Evolutionary conservation across 2,329 filamentous ascomycete genomes (phyloP).

Genomic region (Cercospora brassicicola): DNA sequence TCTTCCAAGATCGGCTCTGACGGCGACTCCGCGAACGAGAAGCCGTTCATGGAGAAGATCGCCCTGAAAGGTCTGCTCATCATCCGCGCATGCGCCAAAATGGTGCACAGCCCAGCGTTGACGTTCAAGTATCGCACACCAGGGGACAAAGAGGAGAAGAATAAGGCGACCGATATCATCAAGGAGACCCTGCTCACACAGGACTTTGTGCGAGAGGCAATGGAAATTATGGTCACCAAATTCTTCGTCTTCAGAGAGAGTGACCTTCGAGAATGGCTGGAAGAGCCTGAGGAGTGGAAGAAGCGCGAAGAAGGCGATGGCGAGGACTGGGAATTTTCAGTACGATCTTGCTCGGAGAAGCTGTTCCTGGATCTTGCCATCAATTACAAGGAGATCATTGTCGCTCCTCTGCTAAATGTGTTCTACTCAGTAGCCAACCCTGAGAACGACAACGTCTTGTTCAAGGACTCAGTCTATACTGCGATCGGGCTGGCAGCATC

Average conservation of each 20-base stretch:
- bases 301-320: conserved; percentile 80
- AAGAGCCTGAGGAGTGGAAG: conserved; percentile 95
- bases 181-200: conserved; percentile 73
- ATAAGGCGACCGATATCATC: conserved; percentile 66
- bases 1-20: conserved; percentile 50
- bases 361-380: conserved; percentile 88
- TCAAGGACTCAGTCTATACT: conserved; percentile 93
- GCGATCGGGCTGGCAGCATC: conserved; percentile 84
- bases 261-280: conserved; percentile 88
- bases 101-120: conserved; percentile 76
- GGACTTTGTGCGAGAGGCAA: conserved; percentile 75
- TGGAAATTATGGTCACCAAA: conserved; percentile 79
- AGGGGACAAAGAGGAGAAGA: conserved; percentile 74
- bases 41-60: conserved; percentile 64
- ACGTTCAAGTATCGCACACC: conserved; percentile 80
- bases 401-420: conserved; percentile 76
- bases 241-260: conserved; percentile 84
- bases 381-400: conserved; percentile 79
- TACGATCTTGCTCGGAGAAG: conserved; percentile 89
- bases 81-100: conserved; percentile 77
- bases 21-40: conserved; percentile 44
- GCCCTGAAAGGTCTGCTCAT: conserved; percentile 80
- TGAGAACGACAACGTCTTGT: conserved; percentile 68
- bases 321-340: conserved; percentile 87
- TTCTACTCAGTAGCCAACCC: conserved; percentile 74